Base-by-base conservation (phyloP, 2,329 filamentous ascomycete genomes). In the Chaetomiaceae sp. region DNA sequence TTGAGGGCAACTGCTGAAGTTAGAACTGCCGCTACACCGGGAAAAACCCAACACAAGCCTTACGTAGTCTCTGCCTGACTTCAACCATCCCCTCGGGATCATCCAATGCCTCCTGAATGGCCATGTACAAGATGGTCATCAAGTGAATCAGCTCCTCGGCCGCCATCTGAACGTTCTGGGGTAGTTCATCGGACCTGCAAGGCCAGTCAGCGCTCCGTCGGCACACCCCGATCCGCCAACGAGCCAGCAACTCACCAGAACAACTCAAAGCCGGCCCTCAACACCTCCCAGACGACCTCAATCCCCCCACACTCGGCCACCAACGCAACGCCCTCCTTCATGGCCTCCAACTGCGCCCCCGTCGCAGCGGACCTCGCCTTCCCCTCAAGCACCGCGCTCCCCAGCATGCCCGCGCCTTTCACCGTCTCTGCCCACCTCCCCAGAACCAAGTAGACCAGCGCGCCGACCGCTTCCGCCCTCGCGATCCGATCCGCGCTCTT, bases 401-500 rank as follows among this genome's bases (percentile, higher is more conserved):
- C 74, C 59, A 53, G 69, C 65, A 47, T 66, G 61, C 4, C 64
- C 53, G 47, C 71, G 65, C 27, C 82, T 46, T 54, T 79, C 29
- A 84, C 85, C 10, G 84, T 89, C 44, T 84, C 75, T 3, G 77
- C 79, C 87, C 87, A 91, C 32, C 84, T 75, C 1, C 87, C 87
- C 5, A 89, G 75, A 13, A 86, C 72, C 23, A 87, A 67, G 62
- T 86, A 85, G 4, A 82, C 69, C 40, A 85, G 67, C 41, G 76
- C 77, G 30, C 79, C 79, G 29, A 86, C 73, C 13, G 76, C 78
- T 44, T 78, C 77, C 44, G 73, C 72, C 8, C 80, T 72, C 48
- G 76, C 66, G 14, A 74, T 70, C 27, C 75, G 66, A 51, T 84
- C 76, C 7, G 16, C 18, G 27, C 72, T 71, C 54, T 73, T 69